Evolutionary conservation across 208 protist species (phyloP).

Genomic region (Vickermania ingenoplastis): DNA sequence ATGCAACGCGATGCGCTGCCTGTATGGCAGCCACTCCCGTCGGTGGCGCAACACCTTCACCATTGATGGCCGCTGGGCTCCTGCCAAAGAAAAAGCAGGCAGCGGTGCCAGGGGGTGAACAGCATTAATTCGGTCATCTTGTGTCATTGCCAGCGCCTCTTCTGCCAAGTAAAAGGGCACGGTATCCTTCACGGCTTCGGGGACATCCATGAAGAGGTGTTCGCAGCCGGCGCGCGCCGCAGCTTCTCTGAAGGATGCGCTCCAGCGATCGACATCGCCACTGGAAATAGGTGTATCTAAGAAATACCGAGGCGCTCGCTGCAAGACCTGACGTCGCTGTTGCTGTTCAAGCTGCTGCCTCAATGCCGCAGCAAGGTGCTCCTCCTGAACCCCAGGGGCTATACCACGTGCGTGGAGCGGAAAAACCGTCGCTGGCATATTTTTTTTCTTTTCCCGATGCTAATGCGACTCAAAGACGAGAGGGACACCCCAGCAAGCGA

Average conservation of each 20-base stretch:
- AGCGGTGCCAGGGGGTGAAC: constrained; percentile 59
- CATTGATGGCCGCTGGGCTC: constrained; percentile 51
- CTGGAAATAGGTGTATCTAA: constrained; percentile 67
- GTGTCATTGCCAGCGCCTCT: background rate
- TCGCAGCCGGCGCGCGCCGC: constrained; percentile 6
- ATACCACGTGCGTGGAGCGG: background rate
- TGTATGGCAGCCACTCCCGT: constrained; percentile 78
- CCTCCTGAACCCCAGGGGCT: background rate
- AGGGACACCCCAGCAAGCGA: no score
- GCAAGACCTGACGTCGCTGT: background rate
- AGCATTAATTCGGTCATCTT: background rate
- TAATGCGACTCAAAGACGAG: no score
- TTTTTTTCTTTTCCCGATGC: background rate
- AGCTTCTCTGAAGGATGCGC: constrained; percentile 4
- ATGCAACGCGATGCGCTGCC: constrained; percentile 68
- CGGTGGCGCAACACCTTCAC: constrained; percentile 63
- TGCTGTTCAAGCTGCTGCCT: background rate
- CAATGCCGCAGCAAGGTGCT: background rate
- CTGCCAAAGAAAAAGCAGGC: constrained; percentile 29
- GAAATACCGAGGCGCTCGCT: constrained; percentile 5
- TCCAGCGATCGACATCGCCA: constrained; percentile 47
- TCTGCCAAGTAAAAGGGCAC: background rate
- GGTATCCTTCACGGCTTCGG: background rate
- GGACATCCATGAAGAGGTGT: background rate
- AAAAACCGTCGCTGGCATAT: background rate